phyloP scores from a whole-genome alignment of 2,329 filamentous ascomycete species.

The Xylaria hypoxylon region DNA sequence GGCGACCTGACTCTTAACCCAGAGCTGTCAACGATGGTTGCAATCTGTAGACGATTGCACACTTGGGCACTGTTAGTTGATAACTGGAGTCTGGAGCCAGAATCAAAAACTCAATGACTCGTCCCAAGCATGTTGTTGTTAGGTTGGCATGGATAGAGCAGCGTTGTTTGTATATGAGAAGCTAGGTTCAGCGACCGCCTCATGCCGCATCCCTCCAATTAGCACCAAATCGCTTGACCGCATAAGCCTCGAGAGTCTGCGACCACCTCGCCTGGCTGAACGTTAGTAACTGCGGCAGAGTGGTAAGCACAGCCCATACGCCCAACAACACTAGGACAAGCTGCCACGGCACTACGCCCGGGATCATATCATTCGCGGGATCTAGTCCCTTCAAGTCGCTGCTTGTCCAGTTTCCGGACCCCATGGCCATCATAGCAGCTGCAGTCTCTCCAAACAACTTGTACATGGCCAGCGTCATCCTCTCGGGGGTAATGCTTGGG shows the following conservation, averaged over 20 bases:
- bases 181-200: neutral
- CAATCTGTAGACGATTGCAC: too few relatives aligned
- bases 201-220: constrained; percentile 7
- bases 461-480: constrained; percentile 24
- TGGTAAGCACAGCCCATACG: constrained; percentile 19
- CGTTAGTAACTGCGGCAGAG: constrained; percentile 15
- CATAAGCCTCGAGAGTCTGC: constrained; percentile 16
- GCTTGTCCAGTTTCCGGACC: constrained; percentile 22
- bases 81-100: too few relatives aligned
- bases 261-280: constrained; percentile 12
- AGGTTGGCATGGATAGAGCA: too few relatives aligned
- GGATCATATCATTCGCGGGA: constrained; percentile 13
- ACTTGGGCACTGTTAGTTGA: too few relatives aligned
- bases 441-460: constrained; percentile 24
- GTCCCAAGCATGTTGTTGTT: too few relatives aligned
- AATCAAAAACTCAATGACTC: too few relatives aligned
- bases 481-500: constrained; percentile 15
- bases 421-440: constrained; percentile 18
- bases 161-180: neutral
- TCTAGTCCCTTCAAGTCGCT: constrained; percentile 9
- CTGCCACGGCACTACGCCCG: constrained; percentile 13
- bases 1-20: too few relatives aligned
- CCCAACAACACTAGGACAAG: constrained; percentile 7
- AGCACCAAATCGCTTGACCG: constrained; percentile 2
- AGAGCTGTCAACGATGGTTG: too few relatives aligned